Evolutionary conservation across 768 basidiomycete genomes (phyloP).

Genomic region (Grammothele lineata): DNA sequence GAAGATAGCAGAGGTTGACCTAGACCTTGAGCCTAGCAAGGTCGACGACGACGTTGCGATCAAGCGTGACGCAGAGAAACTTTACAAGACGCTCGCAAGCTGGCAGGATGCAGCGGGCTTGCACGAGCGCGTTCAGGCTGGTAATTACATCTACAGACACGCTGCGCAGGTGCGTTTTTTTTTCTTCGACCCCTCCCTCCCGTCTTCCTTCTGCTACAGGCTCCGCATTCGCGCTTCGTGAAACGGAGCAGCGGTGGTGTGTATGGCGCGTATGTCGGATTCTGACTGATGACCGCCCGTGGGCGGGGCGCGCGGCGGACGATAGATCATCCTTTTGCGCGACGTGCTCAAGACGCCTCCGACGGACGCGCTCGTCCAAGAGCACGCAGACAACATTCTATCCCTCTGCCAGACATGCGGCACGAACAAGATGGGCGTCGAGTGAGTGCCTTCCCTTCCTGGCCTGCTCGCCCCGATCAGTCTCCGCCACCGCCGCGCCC

Average conservation of each 20-base stretch:
- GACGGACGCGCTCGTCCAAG: conserved; percentile 27
- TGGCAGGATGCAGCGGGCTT: conserved; percentile 23
- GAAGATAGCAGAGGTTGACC: conserved; percentile 14
- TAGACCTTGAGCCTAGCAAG: conserved; percentile 8
- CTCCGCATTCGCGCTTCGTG: conserved; percentile 6
- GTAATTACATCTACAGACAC: conserved; percentile 34
- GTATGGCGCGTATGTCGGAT: neutral
- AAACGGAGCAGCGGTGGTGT: neutral
- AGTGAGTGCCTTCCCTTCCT: conserved; percentile 24
- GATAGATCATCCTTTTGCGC: conserved; percentile 31
- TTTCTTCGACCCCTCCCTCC: no score
- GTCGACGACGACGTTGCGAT: conserved; percentile 18
- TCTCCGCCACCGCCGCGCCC: neutral
- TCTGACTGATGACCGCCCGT: neutral
- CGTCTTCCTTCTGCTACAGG: no score
- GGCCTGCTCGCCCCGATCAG: conserved; percentile 1
- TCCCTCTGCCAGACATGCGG: conserved; percentile 28
- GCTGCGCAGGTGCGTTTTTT: conserved; percentile 29
- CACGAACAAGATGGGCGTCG: conserved; percentile 25
- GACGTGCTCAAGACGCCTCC: conserved; percentile 28
- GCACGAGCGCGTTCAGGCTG: conserved; percentile 27
- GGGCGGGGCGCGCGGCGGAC: neutral
- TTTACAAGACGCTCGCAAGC: conserved; percentile 25
- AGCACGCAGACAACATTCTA: conserved; percentile 25
- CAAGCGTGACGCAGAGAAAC: conserved; percentile 16